These are phyloP conservation scores for Zymoseptoria ardabiliae DNA, from an alignment of 2,329 filamentous ascomycete genomes.

Conservation along the genomic window DNA sequence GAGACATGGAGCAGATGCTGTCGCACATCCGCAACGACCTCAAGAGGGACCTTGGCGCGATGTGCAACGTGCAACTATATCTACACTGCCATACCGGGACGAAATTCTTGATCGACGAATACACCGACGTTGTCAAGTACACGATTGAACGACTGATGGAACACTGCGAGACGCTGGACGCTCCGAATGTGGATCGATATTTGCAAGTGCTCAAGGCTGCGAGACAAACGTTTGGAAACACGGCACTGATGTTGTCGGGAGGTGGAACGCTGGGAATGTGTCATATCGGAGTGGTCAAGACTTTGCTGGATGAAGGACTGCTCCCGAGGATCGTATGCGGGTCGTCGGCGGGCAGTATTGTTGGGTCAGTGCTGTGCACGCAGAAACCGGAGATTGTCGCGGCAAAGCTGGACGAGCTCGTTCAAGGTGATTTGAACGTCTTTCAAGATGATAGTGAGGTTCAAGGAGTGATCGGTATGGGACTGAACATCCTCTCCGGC, in stretches of 20 bases:
- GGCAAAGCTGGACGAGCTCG: slow-evolving; percentile 16
- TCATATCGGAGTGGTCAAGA: slow-evolving; percentile 20
- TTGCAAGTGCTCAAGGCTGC: slow-evolving; percentile 15
- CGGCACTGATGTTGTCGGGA: slow-evolving; percentile 19
- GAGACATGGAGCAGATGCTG: slow-evolving; percentile 16
- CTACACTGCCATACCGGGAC: slow-evolving; percentile 15
- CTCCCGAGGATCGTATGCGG: slow-evolving; percentile 18
- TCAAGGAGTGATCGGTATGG: slow-evolving; percentile 14
- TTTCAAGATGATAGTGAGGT: slow-evolving; percentile 16
- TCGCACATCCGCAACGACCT: slow-evolving; percentile 15
- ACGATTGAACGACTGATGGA: slow-evolving; percentile 15
- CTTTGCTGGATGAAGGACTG: slow-evolving; percentile 11
- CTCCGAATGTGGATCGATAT: slow-evolving; percentile 8
- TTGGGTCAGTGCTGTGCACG: slow-evolving; percentile 18
- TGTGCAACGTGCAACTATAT: slow-evolving; percentile 17
- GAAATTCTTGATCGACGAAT: slow-evolving; percentile 19
- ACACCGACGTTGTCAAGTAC: slow-evolving; percentile 20
- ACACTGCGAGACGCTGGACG: slow-evolving; percentile 13
- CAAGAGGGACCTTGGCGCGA: slow-evolving; percentile 18
- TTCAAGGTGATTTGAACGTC: slow-evolving; percentile 15
- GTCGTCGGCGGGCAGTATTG: slow-evolving; percentile 20
- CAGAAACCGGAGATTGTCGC: slow-evolving; percentile 13
- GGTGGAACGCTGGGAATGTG: slow-evolving; percentile 21
- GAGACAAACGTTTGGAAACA: slow-evolving; percentile 16
- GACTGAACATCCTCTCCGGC: slow-evolving; percentile 15